Evolutionary conservation across 2,329 filamentous ascomycete genomes (phyloP).

Genomic region (Neonectria sp.): DNA sequence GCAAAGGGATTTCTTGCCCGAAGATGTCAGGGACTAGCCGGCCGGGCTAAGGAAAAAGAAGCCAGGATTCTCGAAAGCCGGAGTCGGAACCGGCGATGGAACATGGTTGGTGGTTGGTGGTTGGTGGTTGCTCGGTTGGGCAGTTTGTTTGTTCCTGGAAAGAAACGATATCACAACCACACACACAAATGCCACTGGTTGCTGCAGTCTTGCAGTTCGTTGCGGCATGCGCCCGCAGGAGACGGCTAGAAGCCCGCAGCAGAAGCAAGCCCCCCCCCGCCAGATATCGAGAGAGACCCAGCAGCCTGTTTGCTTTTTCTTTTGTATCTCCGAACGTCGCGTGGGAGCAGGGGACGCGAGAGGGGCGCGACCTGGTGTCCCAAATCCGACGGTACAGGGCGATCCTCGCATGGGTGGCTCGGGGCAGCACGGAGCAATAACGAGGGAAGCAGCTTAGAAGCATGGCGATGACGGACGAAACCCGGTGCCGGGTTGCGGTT

Average conservation of each 20-base stretch:
- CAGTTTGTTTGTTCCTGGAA: not conserved
- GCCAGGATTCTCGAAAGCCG: too few species aligned
- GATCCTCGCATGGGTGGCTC: constrained; percentile 22
- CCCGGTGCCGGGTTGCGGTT: too few species aligned
- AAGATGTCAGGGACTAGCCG: not conserved
- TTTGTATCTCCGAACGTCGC: not conserved
- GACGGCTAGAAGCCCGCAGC: not conserved
- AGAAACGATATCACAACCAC: not conserved
- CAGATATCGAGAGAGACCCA: not conserved
- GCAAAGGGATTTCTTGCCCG: too few species aligned
- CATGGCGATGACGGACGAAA: not conserved
- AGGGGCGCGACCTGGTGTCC: not conserved
- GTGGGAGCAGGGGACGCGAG: not conserved
- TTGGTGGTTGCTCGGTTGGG: too few species aligned
- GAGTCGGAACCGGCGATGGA: not conserved
- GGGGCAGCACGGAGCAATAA: not conserved
- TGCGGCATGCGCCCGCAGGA: not conserved
- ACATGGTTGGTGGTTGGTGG: not conserved
- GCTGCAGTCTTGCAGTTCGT: not conserved
- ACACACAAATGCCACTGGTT: not conserved
- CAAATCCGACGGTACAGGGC: constrained; percentile 8
- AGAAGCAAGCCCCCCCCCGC: too few species aligned
- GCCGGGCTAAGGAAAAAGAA: too few species aligned
- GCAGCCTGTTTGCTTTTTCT: not conserved
- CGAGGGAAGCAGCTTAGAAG: not conserved